Evolutionary conservation across 2,329 filamentous ascomycete species (phyloP), one percentile per base, ranked within the genome.

Genomic region (Cladosporium oxysporum): DNA sequence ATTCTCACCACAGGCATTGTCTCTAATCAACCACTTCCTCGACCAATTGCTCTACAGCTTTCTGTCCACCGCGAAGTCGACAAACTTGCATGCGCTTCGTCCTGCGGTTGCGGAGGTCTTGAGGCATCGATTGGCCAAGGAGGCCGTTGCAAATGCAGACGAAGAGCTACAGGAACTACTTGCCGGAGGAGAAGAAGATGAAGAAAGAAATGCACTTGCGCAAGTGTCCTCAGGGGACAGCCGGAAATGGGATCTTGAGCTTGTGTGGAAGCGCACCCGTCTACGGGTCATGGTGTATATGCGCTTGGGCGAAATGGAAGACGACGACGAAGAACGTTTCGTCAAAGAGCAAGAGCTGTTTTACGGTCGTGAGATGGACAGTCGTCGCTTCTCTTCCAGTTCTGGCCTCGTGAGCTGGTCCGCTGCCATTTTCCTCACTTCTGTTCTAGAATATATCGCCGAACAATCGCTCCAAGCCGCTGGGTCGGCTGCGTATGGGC

Each of bases 281-380:
- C 81, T 99, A 73, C 88, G 95, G 67, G 97, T 95, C 77, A 99
- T 99, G 95, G 94, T 99, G 26, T 98, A 98, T 77, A 98, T 93
- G 10, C 93, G 95, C 10, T 83, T 99, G 7, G 95, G 95, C 53
- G 94, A 99, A 75, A 89, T 99, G 85, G 96, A 99, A 78, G 95
- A 99, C 79, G 93, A 98, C 71, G 95, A 99, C 70, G 95, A 98
- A 77, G 94, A 97, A 75, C 88, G 89, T 60, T 92, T 92, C 74
- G 91, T 96, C 76, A 88, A 93, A 69, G 88, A 92, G 72, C 92
- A 95, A 66, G 87, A 91, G 49, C 83, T 94, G 12, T 80, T 82
- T 50, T 86, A 88, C 44, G 81, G 84, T 58, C 83, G 83, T 62
- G 87, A 89, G 66, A 33, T 23, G 18, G 58, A 66, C 35, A 66